Conservation (phyloP, 1,284 basidiomycete genomes). For the Malassezia globosa region DNA sequence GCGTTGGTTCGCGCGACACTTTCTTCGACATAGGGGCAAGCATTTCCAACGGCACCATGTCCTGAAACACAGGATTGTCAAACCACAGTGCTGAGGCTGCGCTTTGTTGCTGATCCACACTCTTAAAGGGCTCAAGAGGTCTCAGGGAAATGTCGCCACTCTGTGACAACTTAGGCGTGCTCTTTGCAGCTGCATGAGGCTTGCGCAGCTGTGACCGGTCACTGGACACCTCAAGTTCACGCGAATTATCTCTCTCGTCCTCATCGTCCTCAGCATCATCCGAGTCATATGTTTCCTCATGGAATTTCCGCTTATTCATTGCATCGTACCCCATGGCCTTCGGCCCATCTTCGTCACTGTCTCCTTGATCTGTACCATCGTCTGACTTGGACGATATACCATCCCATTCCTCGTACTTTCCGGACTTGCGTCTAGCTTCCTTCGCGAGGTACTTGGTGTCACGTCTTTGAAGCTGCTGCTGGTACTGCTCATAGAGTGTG, state of each 20-base stretch:
- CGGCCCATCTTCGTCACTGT: conserved; percentile 46
- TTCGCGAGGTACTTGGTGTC: conserved; percentile 83
- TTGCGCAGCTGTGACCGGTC: neutral
- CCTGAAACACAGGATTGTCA: conserved; percentile 81
- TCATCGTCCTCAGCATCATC: conserved; percentile 50
- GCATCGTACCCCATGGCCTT: conserved; percentile 61
- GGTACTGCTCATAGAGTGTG: conserved; percentile 76
- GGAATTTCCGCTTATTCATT: conserved; percentile 57
- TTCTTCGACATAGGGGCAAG: conserved; percentile 32
- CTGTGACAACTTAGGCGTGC: conserved; percentile 16
- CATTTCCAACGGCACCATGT: conserved; percentile 53
- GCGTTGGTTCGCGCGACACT: conserved; percentile 50
- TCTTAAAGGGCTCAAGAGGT: conserved; percentile 2
- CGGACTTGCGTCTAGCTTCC: conserved; percentile 66
- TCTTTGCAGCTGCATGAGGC: conserved; percentile 14
- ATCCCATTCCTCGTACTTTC: conserved; percentile 47
- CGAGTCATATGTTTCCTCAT: conserved; percentile 52
- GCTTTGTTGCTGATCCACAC: conserved; percentile 35
- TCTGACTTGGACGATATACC: conserved; percentile 29
- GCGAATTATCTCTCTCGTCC: conserved; percentile 34
- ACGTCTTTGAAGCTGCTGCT: conserved; percentile 65
- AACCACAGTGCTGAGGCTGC: conserved; percentile 71
- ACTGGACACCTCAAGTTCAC: neutral
- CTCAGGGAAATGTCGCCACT: neutral
- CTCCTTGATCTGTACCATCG: conserved; percentile 40